Conservation (phyloP, 2,329 filamentous ascomycete genomes). For the Juglanconis oblonga region DNA sequence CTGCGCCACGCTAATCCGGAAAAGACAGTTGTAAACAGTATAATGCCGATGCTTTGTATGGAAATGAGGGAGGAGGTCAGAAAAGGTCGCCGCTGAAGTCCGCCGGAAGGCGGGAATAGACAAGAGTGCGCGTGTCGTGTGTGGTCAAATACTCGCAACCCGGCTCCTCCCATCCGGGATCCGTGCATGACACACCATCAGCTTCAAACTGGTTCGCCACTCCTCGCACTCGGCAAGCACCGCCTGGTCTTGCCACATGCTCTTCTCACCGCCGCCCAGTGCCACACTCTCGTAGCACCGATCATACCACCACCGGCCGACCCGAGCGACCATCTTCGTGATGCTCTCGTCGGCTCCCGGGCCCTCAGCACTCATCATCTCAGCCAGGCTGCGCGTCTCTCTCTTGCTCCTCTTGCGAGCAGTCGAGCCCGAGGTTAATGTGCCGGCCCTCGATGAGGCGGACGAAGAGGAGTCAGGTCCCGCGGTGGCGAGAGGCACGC, state of each 20-base stretch:
- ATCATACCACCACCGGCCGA: constrained; percentile 95
- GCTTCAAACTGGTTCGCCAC: constrained; percentile 80
- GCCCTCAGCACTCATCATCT: constrained; percentile 71
- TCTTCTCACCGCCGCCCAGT: constrained; percentile 44
- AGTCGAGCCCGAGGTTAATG: background rate
- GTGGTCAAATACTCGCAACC: constrained; percentile 44
- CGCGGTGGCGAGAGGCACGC: constrained; percentile 66
- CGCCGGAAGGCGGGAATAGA: too few relatives aligned
- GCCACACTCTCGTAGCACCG: constrained; percentile 80
- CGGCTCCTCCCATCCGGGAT: constrained; percentile 59
- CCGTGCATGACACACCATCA: constrained; percentile 88
- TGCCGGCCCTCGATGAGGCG: constrained; percentile 25
- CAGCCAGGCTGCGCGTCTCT: constrained; percentile 58
- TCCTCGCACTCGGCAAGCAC: constrained; percentile 83
- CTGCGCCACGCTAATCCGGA: background rate
- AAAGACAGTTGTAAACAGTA: background rate
- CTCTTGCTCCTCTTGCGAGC: constrained; percentile 29
- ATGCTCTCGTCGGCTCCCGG: constrained; percentile 77
- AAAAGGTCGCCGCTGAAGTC: background rate
- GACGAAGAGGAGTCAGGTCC: constrained; percentile 32
- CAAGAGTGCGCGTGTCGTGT: background rate
- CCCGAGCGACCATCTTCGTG: constrained; percentile 85
- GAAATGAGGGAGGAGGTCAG: background rate
- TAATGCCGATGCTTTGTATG: background rate
- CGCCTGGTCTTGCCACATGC: constrained; percentile 76